Evolutionary conservation across 345 rosid genomes (phyloP), one percentile per base, ranked within the genome.

Genomic region (Eucalyptus urophylla): DNA sequence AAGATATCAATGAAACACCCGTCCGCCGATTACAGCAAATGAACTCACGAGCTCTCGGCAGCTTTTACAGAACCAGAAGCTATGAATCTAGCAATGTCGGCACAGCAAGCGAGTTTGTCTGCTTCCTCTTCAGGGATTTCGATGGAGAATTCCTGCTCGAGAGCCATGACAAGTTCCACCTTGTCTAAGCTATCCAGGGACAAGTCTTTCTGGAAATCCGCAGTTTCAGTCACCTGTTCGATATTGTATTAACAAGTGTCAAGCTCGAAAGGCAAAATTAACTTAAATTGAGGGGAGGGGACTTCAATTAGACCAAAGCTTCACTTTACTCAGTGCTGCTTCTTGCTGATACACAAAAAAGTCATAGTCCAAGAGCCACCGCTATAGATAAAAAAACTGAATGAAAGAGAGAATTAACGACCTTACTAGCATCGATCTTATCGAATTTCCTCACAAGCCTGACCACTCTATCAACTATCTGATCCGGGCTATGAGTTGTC

Each of bases 81-180:
- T 50, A 94, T 89, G 89, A 92, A 95, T 85, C 86, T 93, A 29
- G 95, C 95, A 92, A 94, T 93, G 89, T 94, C 96, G 14, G 94
- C 94, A 67, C 97, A 95, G 91, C 94, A 95, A 25, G 92, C 67
- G 86, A 95, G 95, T 89, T 92, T 93, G 88, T 94, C 96, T 12
- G 95, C 97, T 49, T 91, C 92, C 90, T 94, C 95, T 53, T 94
- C 96, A 4, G 95, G 95, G 90, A 95, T 95, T 88, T 94, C 95
- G 11, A 94, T 88, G 87, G 94, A 94, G 92, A 95, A 94, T 86
- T 94, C 96, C 89, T 94, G 91, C 93, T 95, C 97, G 8, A 95
- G 89, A 88, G 96, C 96, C 97, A 95, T 95, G 33, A 94, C 96
- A 49, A 95, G 94, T 90, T 94, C 97, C 83, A 94, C 95, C 92